Evolutionary conservation across 805 yeast species (phyloP), one percentile per base, ranked within the genome.

Genomic region (Candida nemodendra): DNA sequence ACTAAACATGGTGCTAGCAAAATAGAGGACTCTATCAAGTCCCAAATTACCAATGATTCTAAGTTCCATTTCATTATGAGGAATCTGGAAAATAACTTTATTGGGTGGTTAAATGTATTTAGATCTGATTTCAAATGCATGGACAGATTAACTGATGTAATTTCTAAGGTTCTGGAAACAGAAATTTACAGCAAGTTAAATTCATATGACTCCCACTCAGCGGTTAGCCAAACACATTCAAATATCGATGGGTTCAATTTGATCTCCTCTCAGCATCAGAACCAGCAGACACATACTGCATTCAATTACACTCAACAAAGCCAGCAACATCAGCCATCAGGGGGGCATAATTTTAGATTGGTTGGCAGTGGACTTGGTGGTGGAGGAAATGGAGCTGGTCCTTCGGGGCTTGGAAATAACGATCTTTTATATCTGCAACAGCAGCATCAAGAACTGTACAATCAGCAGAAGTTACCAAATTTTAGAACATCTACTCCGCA

Each of bases 51-150:
- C 13, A 45, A 53, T 37, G 64, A 59, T 36, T 34, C 39, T 19
- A 47, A 46, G 25, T 56, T 48, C 34, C 55, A 44, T 32, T 46
- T 42, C 29, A 39, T 51, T 24, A 29, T 56, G 49, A 55, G 47
- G 36, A 59, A 59, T 32, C 31, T 59, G 22, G 62, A 59, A 26
- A 29, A 34, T 11, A 48, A 50, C 16, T 51, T 57, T 18, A 31
- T 51, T 18, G 38, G 43, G 24, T 59, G 64, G 64, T 41, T 59
- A 32, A 32, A 43, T 11, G 32, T 59, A 7, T 50, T 51, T 26
- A 39, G 38, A 14, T 34, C 47, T 9, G 48, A 51, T 11, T 37
- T 41, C 30, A 22, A 33, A 2, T 29, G 38, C 5, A 9, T 48
- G 9, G 42, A 40, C n/a, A 26, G 34, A 14, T 51, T 51, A 26